Base-by-base conservation (phyloP, 345 rosid genomes). In the Moricandia arvensis region DNA sequence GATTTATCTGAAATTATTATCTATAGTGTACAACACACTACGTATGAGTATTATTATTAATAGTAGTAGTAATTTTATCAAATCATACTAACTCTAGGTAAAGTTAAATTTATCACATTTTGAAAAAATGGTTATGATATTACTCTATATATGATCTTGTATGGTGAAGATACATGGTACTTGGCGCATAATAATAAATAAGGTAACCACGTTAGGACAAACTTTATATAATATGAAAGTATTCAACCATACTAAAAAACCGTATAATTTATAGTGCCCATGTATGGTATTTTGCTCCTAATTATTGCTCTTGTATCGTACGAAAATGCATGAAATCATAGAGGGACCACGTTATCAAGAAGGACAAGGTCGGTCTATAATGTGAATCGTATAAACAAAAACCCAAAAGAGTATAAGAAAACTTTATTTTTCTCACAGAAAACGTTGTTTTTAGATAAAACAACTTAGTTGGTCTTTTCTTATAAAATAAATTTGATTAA, bases 151-250 rank as follows among this genome's bases (percentile, higher is more conserved):
- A 4, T 51, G 41, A 29, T 68, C 43, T 29, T 70, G 16, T 69
- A 61, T 76, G 76, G 76, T 8, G 61, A 55, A 58, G 76, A 58
- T 77, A 15, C 72, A 57, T 59, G 72, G 27, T 15, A 71, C 76
- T 31, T 71, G 80, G 68, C 68, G 49, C 68, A 15, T 63, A n/a
- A n/a, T n/a, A n/a, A n/a, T n/a, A n/a, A n/a, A n/a, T n/a, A 55
- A 69, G 35, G 29, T 35, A 41, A 55, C 29, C 35, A 29, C 35
- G 49, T 63, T 54, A 69, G 43, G 30, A 69, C 49, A 41, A 17
- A 53, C 26, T 17, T 53, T 53, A 18, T 17, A 16, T 53, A 17
- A 43, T n/a, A 17, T 43, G 8, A 47, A 47, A 47, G 57, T 15
- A 31, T 66, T 11, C n/a, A 18, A 41, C 7, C 15, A 51, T 74